Base-by-base conservation (phyloP, 2,329 filamentous ascomycete genomes). In the Paraconiothyrium sp. region DNA sequence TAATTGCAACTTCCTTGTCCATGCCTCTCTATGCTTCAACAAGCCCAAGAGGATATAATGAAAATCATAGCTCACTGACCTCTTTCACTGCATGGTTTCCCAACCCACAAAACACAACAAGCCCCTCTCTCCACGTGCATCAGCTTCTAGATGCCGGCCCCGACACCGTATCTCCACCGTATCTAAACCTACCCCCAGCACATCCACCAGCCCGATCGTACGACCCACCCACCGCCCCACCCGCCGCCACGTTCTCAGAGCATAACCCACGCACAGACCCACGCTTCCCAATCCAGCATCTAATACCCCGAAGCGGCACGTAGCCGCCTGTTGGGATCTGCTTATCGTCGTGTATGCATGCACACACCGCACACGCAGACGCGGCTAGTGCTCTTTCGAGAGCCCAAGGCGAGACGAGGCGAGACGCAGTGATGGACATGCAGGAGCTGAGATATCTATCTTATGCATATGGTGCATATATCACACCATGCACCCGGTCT, bases 291-390 rank as follows among this genome's bases (percentile, higher is more conserved):
- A 52, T 39, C 7, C n/a, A 39, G 49, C 16, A 39, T 20, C 39
- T 34, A 39, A 52, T 52, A 37, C 49, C 34, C 32, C 22, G 32
- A 51, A 22, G 34, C 30, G 47, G 30, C 47, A n/a, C 7, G 39
- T 9, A 22, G 32, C 48, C 47, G 47, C 27, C 27, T 49, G 27
- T 34, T 49, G 30, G 48, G 30, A 22, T 30, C 48, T 20, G 7
- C 49, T 52, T 13, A 46, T 46, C 43, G 1, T 39, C 49, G 49
- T 16, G 10, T 50, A 50, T 35, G 48, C 32, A 51, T n/a, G 32
- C 20, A 20, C 20, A 20, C 20, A 20, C 20, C 20, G 20, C 20
- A 20, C 20, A 20, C 20, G 20, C 20, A 20, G 20, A 20, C 20
- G 20, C 20, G 20, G 20, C 20, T 20, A 20, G 20, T 20, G 20